Percentiles rank a stretch among this genome's conserved stretches.
Evolutionary conservation across 2,329 filamentous ascomycete species (phyloP).

Genomic region (Aspergillus novoparasiticus): DNA sequence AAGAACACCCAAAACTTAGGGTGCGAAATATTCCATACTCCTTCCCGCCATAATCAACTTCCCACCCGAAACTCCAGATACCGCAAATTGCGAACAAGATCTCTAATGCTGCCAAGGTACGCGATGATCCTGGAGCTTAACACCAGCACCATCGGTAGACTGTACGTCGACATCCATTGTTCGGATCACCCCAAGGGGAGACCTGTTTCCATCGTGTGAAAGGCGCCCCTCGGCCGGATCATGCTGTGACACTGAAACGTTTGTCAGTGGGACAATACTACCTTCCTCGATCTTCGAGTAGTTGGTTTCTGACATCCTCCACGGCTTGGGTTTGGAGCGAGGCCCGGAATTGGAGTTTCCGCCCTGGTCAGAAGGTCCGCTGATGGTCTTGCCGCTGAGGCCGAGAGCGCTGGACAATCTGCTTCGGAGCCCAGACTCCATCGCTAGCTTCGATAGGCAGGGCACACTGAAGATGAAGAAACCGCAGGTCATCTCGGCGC

Average conservation of each 20-base stretch:
- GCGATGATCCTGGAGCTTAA: background rate
- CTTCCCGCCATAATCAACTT: background rate
- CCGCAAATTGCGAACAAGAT: background rate
- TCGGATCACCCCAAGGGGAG: background rate
- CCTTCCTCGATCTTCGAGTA: background rate
- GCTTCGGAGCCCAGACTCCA: constrained; percentile 17
- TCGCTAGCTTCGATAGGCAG: constrained; percentile 43
- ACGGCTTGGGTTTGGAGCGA: background rate
- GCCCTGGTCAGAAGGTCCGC: background rate
- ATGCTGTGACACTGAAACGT: background rate
- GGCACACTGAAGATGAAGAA: constrained; percentile 49
- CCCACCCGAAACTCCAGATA: background rate
- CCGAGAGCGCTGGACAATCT: background rate
- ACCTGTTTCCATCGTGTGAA: background rate
- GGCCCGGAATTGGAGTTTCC: background rate
- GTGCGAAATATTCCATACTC: background rate
- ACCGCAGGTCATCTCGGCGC: constrained; percentile 50
- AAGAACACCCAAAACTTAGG: background rate
- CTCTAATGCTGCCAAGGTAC: background rate
- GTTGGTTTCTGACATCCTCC: background rate
- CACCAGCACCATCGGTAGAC: background rate
- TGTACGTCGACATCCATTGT: background rate
- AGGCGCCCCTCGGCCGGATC: background rate
- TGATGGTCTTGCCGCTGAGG: background rate
- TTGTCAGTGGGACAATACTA: background rate